Base-by-base conservation (phyloP, 129 eudicot species). In the Solidago caesia region DNA sequence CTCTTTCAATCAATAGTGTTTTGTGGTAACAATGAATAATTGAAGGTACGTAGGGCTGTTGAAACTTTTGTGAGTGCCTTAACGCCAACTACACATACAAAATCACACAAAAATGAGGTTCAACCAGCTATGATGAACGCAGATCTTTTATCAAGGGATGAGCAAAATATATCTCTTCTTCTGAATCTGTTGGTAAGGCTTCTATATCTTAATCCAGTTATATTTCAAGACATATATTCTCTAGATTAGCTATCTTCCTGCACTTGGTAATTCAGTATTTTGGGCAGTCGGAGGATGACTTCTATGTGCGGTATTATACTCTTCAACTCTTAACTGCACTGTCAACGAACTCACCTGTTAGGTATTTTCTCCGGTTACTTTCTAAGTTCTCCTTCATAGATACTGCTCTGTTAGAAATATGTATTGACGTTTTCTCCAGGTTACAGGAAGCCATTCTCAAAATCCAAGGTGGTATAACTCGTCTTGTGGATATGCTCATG, bases 401-500 rank as follows among this genome's bases (percentile, higher is more conserved):
- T 67, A 48, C 44, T 12, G 53, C 57, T 45, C 10, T 15, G 12
- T 49, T 12, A 59, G 67, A 64, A 64, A 63, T 5, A 8, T 52
- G 2, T 26, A 13, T 41, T 73, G 82, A 59, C 49, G 10, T 68
- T 65, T 48, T 77, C 46, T 84, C 77, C 83, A 92, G 98, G 85
- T 82, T 92, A 77, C 98, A 92, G 83, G 98, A 92, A 88, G 91
- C 91, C 75, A 92, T 92, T 77, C 82, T 92, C 46, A 83, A 87
- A 21, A 87, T 85, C 65, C 96, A 95, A 43, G 95, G 96, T 73
- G 95, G 98, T 71, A 82, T 92, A 27, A 92, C 96, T 52, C 86
- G 83, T 70, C 98, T 92, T 56, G 89, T 92, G 92, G 98, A 89
- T 82, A 92, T 89, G 98, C 95, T 92, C 60, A 89, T 92, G 96